These are phyloP conservation scores for Nothophytophthora sp. DNA, from an alignment of 352 stramenopile species.

Conservation along the genomic window DNA sequence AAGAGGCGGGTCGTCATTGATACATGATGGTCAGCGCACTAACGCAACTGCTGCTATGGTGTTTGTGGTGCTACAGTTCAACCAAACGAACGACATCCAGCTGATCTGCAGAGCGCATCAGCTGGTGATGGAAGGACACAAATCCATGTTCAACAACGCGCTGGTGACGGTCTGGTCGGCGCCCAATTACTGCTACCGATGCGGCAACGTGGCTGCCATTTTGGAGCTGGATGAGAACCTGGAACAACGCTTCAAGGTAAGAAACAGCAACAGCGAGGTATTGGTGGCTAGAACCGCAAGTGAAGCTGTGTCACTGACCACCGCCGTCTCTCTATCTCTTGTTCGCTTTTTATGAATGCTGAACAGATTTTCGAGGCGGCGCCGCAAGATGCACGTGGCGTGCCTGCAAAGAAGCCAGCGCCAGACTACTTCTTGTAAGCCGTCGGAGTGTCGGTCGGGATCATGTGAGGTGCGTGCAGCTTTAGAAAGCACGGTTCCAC, in stretches of 20 bases:
- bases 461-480: constrained; percentile 21
- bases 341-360: constrained; percentile 14
- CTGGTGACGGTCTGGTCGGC: constrained; percentile 99
- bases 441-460: constrained; percentile 19
- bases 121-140: constrained; percentile 92
- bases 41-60: constrained; percentile 1
- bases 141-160: constrained; percentile 97
- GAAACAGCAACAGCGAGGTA: constrained; percentile 1
- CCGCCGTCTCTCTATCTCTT: constrained; percentile 6
- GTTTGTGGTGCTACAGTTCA: constrained; percentile 83
- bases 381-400: constrained; percentile 95
- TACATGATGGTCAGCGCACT: neutral
- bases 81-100: constrained; percentile 97
- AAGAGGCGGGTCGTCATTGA: neutral
- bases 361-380: constrained; percentile 97
- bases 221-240: constrained; percentile 98
- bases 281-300: neutral
- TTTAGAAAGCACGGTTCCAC: constrained; percentile 35
- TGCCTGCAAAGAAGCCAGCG: constrained; percentile 98
- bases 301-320: constrained; percentile 8
- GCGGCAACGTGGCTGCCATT: constrained; percentile 98
- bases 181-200: constrained; percentile 99
- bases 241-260: constrained; percentile 87
- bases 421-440: constrained; percentile 99
- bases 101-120: constrained; percentile 99